These are phyloP conservation scores for Wallacemonas sp. DNA, from an alignment of 208 protist species.

Conservation along the genomic window DNA sequence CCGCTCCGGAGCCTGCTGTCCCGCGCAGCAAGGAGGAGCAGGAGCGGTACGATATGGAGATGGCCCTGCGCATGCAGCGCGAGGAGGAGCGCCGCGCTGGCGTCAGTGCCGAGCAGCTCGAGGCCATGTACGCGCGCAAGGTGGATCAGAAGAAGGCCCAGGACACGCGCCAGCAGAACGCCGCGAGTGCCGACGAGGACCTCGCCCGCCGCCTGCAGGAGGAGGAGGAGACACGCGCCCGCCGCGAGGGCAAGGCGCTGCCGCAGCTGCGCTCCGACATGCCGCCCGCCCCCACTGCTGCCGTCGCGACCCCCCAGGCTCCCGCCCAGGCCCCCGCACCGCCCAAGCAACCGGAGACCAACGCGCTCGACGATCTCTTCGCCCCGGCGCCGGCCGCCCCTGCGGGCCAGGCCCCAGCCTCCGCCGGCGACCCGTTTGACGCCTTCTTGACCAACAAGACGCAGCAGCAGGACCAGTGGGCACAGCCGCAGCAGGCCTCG, in stretches of 20 bases:
- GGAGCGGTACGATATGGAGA: slow-evolving; percentile 84
- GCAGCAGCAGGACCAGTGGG: slow-evolving; percentile 24
- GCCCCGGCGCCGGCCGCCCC: slow-evolving; percentile 30
- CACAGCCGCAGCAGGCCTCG: slow-evolving; percentile 17
- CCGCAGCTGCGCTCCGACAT: slow-evolving; percentile 39
- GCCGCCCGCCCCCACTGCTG: slow-evolving; percentile 6
- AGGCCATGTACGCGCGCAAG: slow-evolving; percentile 72
- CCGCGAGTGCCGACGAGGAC: slow-evolving; percentile 59
- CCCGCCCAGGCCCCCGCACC: slow-evolving; percentile 16
- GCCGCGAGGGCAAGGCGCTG: slow-evolving; percentile 32
- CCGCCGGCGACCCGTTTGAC: slow-evolving; percentile 58
- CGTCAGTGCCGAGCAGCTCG: slow-evolving; percentile 59
- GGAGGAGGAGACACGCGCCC: slow-evolving; percentile 67
- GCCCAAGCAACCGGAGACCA: slow-evolving; percentile 31
- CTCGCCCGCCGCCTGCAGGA: slow-evolving; percentile 75
- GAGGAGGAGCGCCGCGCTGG: slow-evolving; percentile 83
- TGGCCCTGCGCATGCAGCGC: slow-evolving; percentile 82
- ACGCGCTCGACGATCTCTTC: slow-evolving; percentile 80
- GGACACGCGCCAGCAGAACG: slow-evolving; percentile 15
- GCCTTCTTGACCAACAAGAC: slow-evolving; percentile 43
- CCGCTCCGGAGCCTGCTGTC: slow-evolving; percentile 13
- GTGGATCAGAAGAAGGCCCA: slow-evolving; percentile 28
- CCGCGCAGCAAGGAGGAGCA: slow-evolving; percentile 77
- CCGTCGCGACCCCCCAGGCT: slow-evolving; percentile 15
- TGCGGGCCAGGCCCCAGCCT: slow-evolving; percentile 18